Percentiles rank a stretch among this genome's conserved stretches.
These are phyloP conservation scores for Ogataea nonfermentans DNA, from an alignment of 805 yeast species.

Conservation along the genomic window DNA sequence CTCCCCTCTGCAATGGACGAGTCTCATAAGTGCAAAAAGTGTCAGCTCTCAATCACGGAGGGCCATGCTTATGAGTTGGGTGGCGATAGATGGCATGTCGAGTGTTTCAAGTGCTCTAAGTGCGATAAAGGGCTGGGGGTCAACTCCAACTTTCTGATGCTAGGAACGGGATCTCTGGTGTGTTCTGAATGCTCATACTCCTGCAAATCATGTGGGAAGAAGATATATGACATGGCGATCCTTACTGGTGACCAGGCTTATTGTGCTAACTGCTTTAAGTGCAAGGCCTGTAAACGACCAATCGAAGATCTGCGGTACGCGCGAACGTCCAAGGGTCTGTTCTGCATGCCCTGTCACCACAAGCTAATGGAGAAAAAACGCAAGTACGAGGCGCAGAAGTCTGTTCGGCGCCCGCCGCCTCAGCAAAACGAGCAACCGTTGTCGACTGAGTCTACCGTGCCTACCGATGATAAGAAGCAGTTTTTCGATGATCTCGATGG, in stretches of 20 bases:
- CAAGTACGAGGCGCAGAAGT: constrained; percentile 50
- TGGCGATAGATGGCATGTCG: constrained; percentile 93
- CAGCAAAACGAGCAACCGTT: not conserved
- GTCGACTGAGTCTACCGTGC: constrained; percentile 5
- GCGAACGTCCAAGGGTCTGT: constrained; percentile 86
- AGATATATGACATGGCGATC: constrained; percentile 91
- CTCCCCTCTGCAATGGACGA: constrained; percentile 14
- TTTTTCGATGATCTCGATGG: constrained; percentile 7
- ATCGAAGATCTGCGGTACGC: constrained; percentile 91
- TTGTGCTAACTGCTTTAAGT: constrained; percentile 85
- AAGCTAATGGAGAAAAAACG: constrained; percentile 73
- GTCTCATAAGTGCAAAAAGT: constrained; percentile 34
- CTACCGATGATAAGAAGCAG: constrained; percentile 13
- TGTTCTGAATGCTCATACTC: constrained; percentile 92
- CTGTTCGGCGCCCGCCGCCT: not conserved
- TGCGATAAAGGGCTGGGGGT: constrained; percentile 79
- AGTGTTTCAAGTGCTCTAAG: constrained; percentile 87
- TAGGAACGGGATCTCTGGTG: constrained; percentile 89
- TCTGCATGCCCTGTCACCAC: constrained; percentile 92
- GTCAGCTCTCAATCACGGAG: constrained; percentile 61
- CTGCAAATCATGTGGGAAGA: constrained; percentile 79
- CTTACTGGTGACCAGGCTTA: constrained; percentile 94
- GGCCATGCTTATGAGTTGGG: constrained; percentile 96
- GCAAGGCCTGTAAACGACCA: constrained; percentile 80
- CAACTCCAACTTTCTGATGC: constrained; percentile 82